Evolutionary conservation across 2,329 filamentous ascomycete species (phyloP), one percentile per base, ranked within the genome.

Genomic region (Thyridium curvatum): DNA sequence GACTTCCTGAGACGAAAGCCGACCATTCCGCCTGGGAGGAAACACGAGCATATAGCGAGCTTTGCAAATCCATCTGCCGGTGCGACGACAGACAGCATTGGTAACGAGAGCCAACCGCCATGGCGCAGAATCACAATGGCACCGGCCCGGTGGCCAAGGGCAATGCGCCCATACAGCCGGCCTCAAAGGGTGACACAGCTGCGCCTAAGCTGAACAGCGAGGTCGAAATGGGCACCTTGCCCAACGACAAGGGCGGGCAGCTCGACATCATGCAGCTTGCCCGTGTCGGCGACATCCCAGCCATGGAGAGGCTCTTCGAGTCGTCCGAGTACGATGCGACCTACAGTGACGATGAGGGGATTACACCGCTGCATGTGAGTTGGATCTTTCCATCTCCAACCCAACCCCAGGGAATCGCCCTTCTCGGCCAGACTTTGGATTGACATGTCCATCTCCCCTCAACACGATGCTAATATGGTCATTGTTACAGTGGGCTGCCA

Each of bases 201-300:
- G 66, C 68, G 29, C 75, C 77, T 8, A 72, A 73, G 51, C 60
- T 80, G 45, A 77, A 71, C 54, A 69, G 64, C 54, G 72, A 72
- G 45, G 60, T 77, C 61, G 74, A 77, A 52, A 66, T 77, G 64
- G 72, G 68, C 32, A 31, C 58, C 48, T 55, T 79, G 21, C 60
- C 68, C 1, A 59, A 60, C 45, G 63, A 65, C 38, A 56, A 58
- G 46, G 50, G 58, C 5, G 50, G 58, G 4, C 79, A 86, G 54
- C 77, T 86, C 50, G 91, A 98, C 65, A 83, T 98, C 50, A 97
- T 98, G 91, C 91, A 96, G 67, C 68, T 96, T 58, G 89, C 93
- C 31, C 76, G 93, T 43, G 65, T 94, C 50, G 93, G 94, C 41
- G 89, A 98, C 57, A 78, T 96, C 44, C 70, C 74, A 8, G 84